Evolutionary conservation across 2,329 filamentous ascomycete species (phyloP), one percentile per base, ranked within the genome.

Genomic region (Seiridium unicorne): DNA sequence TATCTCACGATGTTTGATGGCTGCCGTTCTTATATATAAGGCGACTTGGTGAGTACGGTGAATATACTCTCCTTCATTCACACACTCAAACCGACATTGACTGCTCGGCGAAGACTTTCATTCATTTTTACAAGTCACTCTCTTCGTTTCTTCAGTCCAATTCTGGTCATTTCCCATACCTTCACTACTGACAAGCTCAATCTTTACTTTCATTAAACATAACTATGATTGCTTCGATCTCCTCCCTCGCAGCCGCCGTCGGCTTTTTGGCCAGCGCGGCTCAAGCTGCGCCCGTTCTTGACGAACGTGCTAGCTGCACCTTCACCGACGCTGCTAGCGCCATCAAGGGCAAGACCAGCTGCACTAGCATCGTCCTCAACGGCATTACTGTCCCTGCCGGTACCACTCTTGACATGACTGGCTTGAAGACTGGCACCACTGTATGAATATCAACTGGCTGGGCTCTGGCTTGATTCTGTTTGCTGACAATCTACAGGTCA

Each of bases 371-470:
- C 62, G 70, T 79, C 26, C 74, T 88, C 26, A 78, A 77, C 60
- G 76, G 77, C 64, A 78, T 88, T 51, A 73, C 73, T 18, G 85
- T 88, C 11, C 85, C 86, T 4, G 79, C 84, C 5, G 84, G 84
- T 31, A 74, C 74, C 5, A 87, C 85, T 2, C 78, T 89, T 3
- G 84, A 88, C 68, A 70, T 89, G 62, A 84, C 84, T 8, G 73
- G 76, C 26, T 76, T 87, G 44, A 77, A 77, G 1, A 68, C 72
- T 18, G 81, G 80, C 63, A 85, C 84, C 10, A 78, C 72, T 59
- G 79, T 78, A 67, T 49, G 61, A 59, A 32, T 4, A 59, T 35
- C 61, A 63, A 9, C 3, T 35, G 11, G 10, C 3, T 35, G 11
- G 10, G 26, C 32, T n/a, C 7, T n/a, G 2, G 1, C 11, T 7